Evolutionary conservation across 305 asterid genomes (phyloP).

Genomic region (Plantago lanceolata): DNA sequence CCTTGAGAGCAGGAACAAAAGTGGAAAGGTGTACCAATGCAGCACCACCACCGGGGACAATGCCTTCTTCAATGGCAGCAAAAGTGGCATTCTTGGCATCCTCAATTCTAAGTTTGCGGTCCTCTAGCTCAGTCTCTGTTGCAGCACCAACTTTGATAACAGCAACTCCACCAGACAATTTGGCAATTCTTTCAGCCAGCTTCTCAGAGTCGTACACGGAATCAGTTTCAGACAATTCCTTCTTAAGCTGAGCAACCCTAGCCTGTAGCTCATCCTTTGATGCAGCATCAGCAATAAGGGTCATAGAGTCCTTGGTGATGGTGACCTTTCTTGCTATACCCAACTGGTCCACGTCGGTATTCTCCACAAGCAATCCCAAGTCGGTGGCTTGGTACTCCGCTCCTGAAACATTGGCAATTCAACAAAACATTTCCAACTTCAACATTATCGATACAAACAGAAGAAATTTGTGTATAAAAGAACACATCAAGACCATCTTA

Average conservation of each 20-base stretch:
- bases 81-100: conserved; percentile 98
- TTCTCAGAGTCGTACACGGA: conserved; percentile 85
- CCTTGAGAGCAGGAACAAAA: conserved; percentile 75
- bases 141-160: conserved; percentile 98
- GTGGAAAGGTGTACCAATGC: conserved; percentile 84
- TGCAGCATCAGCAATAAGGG: conserved; percentile 96
- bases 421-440: background rate
- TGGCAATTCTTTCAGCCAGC: conserved; percentile 93
- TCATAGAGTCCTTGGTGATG: conserved; percentile 73
- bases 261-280: conserved; percentile 95
- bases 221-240: conserved; percentile 75
- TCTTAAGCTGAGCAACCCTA: conserved; percentile 86
- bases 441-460: background rate
- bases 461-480: too few species aligned
- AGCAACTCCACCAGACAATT: conserved; percentile 89
- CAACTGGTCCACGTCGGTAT: conserved; percentile 69
- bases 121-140: conserved; percentile 91
- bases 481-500: too few species aligned
- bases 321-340: conserved; percentile 86
- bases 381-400: conserved; percentile 95
- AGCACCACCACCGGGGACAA: conserved; percentile 99
- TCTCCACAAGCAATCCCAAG: conserved; percentile 74
- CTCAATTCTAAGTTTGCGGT: conserved; percentile 83
- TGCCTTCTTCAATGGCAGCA: conserved; percentile 99
- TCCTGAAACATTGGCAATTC: conserved; percentile 39